phyloP scores from a whole-genome alignment of 306 rosid species.

The Clitoria ternatea region DNA sequence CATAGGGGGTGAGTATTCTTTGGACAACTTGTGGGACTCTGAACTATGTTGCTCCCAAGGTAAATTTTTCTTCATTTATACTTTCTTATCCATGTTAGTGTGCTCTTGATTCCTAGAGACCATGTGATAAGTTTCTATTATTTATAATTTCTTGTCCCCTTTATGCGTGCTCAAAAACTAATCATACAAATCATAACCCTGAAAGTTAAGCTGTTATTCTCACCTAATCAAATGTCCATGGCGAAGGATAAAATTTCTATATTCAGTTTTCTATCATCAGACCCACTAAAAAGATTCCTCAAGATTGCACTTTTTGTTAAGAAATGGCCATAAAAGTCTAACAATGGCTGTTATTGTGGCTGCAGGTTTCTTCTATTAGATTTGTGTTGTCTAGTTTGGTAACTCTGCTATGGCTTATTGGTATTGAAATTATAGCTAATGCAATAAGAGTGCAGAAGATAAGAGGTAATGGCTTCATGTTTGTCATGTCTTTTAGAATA shows the following conservation, averaged over 20 bases:
- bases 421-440: too few species aligned
- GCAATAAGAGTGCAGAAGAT: too few species aligned
- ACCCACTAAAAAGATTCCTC: slow-evolving; percentile 40
- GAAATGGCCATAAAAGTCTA: slow-evolving; percentile 72
- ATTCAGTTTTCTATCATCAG: slow-evolving; percentile 39
- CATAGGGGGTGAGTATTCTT: slow-evolving; percentile 76
- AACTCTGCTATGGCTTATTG: too few species aligned
- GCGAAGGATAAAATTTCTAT: slow-evolving; percentile 33
- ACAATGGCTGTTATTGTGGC: too few species aligned
- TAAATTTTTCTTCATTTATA: too few species aligned
- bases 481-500: too few species aligned
- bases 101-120: not conserved
- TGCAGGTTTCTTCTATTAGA: too few species aligned
- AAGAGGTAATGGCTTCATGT: too few species aligned
- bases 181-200: not conserved
- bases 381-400: too few species aligned
- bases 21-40: slow-evolving; percentile 89
- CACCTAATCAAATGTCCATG: slow-evolving; percentile 35
- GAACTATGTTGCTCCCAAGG: slow-evolving; percentile 90
- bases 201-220: too few species aligned
- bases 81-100: too few species aligned
- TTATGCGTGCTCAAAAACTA: not conserved
- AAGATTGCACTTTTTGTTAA: slow-evolving; percentile 72
- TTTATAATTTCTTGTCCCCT: slow-evolving; percentile 14
- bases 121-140: slow-evolving; percentile 33